phyloP scores from a whole-genome alignment of 2,329 filamentous ascomycete species.

The Aspergillaceae sp. region DNA sequence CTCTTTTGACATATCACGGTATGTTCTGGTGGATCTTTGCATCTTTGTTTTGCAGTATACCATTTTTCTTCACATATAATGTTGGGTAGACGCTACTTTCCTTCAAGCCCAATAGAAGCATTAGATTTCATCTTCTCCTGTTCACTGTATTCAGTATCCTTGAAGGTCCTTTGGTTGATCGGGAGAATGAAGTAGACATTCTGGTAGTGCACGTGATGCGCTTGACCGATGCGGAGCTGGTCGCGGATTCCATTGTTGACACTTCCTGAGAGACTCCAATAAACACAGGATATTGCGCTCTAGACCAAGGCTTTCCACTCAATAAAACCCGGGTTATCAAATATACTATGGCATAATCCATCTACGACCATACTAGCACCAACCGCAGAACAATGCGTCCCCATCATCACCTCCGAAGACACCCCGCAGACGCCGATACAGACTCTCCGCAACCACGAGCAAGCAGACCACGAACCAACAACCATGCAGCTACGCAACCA shows the following conservation, averaged over 20 bases:
- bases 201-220: not conserved
- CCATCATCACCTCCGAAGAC: slow-evolving; percentile 12
- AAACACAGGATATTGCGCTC: not conserved
- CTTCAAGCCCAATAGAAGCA: not conserved
- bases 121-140: not conserved
- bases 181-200: not conserved
- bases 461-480: slow-evolving; percentile 4
- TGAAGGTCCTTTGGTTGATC: not conserved
- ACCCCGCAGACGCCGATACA: slow-evolving; percentile 2
- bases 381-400: slow-evolving; percentile 13
- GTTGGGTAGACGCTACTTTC: not conserved
- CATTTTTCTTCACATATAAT: slow-evolving; percentile 2
- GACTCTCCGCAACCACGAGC: slow-evolving; percentile 7
- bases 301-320: not conserved
- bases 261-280: not conserved
- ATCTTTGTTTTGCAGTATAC: slow-evolving; percentile 5
- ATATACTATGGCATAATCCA: too few species aligned
- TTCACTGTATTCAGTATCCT: not conserved
- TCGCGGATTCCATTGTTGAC: not conserved
- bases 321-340: not conserved
- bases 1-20: not conserved
- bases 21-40: not conserved
- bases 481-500: slow-evolving; percentile 7
- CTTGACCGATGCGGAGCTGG: not conserved
- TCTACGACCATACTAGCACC: not conserved